These are phyloP conservation scores for Melanomma pulvis-pyrius DNA, from an alignment of 495 filamentous ascomycete genomes.

Conservation along the genomic window DNA sequence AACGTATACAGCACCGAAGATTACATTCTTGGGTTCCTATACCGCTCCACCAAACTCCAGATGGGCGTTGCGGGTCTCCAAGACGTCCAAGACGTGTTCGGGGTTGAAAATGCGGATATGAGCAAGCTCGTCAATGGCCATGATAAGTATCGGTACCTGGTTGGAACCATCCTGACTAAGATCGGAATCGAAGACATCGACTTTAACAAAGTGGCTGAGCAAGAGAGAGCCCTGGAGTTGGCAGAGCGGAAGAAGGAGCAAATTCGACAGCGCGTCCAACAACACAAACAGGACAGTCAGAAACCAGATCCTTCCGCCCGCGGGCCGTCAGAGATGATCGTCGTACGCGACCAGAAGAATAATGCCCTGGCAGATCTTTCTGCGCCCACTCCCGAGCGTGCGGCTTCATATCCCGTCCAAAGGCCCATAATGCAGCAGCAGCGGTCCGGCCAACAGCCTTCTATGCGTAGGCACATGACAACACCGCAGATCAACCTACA, in stretches of 20 bases:
- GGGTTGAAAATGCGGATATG: constrained; percentile 62
- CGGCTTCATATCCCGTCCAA: neutral
- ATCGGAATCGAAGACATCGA: constrained; percentile 62
- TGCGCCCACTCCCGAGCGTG: neutral
- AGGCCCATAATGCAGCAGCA: neutral
- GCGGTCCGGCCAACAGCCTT: constrained; percentile 7
- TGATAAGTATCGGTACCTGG: constrained; percentile 57
- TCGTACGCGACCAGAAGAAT: neutral
- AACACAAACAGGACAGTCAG: constrained; percentile 25
- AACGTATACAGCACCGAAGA: constrained; percentile 65
- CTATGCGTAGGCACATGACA: constrained; percentile 4
- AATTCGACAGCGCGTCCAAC: constrained; percentile 45
- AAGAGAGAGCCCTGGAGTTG: constrained; percentile 45
- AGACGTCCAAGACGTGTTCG: constrained; percentile 54
- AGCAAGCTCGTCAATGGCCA: constrained; percentile 59
- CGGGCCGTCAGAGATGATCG: constrained; percentile 16
- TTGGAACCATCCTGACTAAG: constrained; percentile 57
- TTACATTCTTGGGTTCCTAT: constrained; percentile 63
- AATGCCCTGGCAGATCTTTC: neutral
- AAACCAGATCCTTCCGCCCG: constrained; percentile 7
- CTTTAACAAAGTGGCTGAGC: constrained; percentile 46
- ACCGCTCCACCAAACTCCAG: constrained; percentile 56
- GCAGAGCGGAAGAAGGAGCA: constrained; percentile 50
- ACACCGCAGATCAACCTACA: neutral
- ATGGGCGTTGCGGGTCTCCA: constrained; percentile 63